phyloP scores from a whole-genome alignment of 495 filamentous ascomycete species.

The Penicillium flavigenum region DNA sequence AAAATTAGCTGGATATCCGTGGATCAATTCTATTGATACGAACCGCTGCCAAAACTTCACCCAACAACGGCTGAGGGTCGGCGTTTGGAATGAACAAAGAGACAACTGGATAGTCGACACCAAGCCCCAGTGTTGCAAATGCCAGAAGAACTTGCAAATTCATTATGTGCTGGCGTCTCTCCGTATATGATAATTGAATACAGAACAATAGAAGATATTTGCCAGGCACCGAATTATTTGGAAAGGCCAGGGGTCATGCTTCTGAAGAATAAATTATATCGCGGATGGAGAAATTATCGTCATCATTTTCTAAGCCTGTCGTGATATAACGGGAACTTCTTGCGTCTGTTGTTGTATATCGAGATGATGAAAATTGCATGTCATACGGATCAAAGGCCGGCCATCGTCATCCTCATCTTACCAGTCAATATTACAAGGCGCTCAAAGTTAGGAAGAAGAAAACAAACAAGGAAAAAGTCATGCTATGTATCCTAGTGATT shows the following conservation, averaged over 20 bases:
- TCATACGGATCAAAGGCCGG: neutral
- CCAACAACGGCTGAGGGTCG: conserved; percentile 38
- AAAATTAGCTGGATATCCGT: neutral
- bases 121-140: conserved; percentile 20
- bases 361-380: neutral
- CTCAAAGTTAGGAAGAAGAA: neutral
- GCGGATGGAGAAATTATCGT: neutral
- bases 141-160: neutral
- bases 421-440: neutral
- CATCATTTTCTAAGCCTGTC: neutral
- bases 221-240: neutral
- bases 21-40: conserved; percentile 2
- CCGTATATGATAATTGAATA: neutral
- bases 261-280: neutral
- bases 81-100: conserved; percentile 37
- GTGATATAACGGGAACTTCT: neutral
- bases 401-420: neutral
- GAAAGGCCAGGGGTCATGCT: neutral
- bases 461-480: neutral
- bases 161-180: neutral
- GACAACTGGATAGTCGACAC: conserved; percentile 33
- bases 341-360: neutral
- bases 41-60: conserved; percentile 41
- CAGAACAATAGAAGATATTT: neutral
- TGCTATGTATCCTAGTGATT: neutral